Evolutionary conservation across 2,329 filamentous ascomycete genomes (phyloP).

Genomic region (Blumeriella jaapii): DNA sequence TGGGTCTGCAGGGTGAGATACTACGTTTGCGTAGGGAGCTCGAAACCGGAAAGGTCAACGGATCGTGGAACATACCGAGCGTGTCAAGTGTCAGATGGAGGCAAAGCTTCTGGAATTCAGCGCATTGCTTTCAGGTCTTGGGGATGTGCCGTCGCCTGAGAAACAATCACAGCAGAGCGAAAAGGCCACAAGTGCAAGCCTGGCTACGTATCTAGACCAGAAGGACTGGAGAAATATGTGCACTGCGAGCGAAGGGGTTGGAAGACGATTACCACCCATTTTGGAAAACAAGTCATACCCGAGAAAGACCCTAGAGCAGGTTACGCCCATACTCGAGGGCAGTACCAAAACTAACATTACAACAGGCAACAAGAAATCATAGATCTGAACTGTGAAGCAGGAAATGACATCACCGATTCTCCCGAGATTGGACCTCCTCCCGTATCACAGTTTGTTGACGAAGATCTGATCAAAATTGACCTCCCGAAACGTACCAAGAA

Average conservation of each 20-base stretch:
- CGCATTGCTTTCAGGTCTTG: constrained; percentile 53
- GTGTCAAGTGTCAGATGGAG: constrained; percentile 61
- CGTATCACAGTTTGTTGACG: constrained; percentile 45
- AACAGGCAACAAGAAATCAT: constrained; percentile 25
- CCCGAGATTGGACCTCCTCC: constrained; percentile 58
- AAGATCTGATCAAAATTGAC: constrained; percentile 42
- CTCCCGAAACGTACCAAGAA: constrained; percentile 29
- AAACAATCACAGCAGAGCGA: constrained; percentile 33
- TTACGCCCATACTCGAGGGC: constrained; percentile 7
- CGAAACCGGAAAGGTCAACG: constrained; percentile 46
- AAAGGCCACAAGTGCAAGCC: constrained; percentile 26
- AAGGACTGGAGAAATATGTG: constrained; percentile 39
- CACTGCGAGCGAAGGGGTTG: constrained; percentile 27
- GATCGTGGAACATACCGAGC: constrained; percentile 53
- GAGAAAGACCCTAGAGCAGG: constrained; percentile 56
- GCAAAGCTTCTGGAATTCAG: constrained; percentile 61
- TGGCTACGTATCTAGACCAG: constrained; percentile 37
- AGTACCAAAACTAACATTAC: constrained; percentile 8
- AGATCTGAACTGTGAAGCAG: constrained; percentile 16
- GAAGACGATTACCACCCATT: constrained; percentile 49
- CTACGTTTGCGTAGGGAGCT: constrained; percentile 57
- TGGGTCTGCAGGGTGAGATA: constrained; percentile 59
- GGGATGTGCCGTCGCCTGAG: constrained; percentile 45
- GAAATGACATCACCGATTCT: constrained; percentile 39
- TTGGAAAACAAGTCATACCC: constrained; percentile 58